These are phyloP conservation scores for Decorospora gaudefroyi DNA, from an alignment of 2,329 filamentous ascomycete species.

Conservation along the genomic window DNA sequence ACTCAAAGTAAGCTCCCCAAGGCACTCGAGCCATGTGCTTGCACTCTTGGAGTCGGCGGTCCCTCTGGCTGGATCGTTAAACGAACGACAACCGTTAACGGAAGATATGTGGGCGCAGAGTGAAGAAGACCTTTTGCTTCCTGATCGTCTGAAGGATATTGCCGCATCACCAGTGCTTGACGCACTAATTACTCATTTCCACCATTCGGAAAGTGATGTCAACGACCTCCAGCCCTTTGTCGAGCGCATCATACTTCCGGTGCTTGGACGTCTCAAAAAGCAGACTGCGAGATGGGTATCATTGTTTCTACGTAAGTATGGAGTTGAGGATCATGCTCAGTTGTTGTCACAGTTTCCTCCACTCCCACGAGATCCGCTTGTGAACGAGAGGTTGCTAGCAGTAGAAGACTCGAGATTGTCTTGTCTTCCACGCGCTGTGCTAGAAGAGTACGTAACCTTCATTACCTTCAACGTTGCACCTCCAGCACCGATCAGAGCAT, in stretches of 20 bases:
- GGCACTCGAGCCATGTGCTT: conserved; percentile 23
- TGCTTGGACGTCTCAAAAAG: conserved; percentile 16
- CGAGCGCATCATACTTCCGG: conserved; percentile 30
- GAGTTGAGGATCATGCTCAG: conserved; percentile 5
- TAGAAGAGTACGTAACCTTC: conserved; percentile 32
- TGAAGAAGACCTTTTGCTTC: conserved; percentile 19
- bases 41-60: conserved; percentile 35
- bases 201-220: not conserved
- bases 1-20: conserved; percentile 13
- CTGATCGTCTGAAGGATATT: conserved; percentile 8
- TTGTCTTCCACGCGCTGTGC: conserved; percentile 22
- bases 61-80: conserved; percentile 42
- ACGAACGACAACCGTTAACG: conserved; percentile 39
- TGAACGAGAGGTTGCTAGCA: conserved; percentile 13
- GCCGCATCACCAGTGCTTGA: conserved; percentile 18
- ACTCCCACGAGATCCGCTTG: conserved; percentile 13
- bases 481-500: conserved; percentile 16
- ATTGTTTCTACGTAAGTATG: conserved; percentile 34
- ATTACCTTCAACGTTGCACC: conserved; percentile 30
- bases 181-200: conserved; percentile 3
- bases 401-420: not conserved
- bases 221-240: conserved; percentile 12
- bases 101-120: conserved; percentile 41
- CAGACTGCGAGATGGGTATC: conserved; percentile 28
- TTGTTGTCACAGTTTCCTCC: conserved; percentile 14